Evolutionary conservation across 768 basidiomycete genomes (phyloP).

Genomic region (Podaxis rugospora): DNA sequence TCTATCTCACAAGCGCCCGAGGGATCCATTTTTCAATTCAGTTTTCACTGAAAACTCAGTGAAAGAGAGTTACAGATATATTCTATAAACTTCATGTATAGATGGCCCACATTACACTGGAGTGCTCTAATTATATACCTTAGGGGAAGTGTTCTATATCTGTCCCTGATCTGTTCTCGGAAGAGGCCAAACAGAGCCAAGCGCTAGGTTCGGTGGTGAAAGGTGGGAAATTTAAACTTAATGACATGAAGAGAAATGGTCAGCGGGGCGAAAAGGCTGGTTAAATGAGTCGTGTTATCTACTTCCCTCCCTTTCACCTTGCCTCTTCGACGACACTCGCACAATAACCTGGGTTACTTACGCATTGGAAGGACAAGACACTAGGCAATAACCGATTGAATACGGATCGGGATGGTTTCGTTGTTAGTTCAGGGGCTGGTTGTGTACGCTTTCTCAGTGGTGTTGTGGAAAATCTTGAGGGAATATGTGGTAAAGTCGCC

Average conservation of each 20-base stretch:
- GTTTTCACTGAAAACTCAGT: too few species aligned
- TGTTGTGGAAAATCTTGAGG: not conserved
- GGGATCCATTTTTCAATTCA: too few species aligned
- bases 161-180: too few species aligned
- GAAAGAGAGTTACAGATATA: too few species aligned
- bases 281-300: not conserved
- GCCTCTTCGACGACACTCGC: not conserved
- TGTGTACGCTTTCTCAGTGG: not conserved
- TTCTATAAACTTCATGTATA: too few species aligned
- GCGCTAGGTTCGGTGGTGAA: too few species aligned
- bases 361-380: not conserved
- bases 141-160: too few species aligned
- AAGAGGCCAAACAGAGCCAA: too few species aligned
- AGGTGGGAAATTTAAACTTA: not conserved
- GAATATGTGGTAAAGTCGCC: conserved; percentile 1
- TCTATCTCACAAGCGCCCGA: too few species aligned
- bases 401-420: not conserved
- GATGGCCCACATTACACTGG: too few species aligned
- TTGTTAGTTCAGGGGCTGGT: not conserved
- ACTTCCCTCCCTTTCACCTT: not conserved
- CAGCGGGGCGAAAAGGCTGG: not conserved
- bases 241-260: not conserved
- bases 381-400: not conserved
- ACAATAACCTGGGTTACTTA: not conserved
- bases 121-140: too few species aligned